Conservation (phyloP, 345 rosid genomes). For the Citrus trifoliata region DNA sequence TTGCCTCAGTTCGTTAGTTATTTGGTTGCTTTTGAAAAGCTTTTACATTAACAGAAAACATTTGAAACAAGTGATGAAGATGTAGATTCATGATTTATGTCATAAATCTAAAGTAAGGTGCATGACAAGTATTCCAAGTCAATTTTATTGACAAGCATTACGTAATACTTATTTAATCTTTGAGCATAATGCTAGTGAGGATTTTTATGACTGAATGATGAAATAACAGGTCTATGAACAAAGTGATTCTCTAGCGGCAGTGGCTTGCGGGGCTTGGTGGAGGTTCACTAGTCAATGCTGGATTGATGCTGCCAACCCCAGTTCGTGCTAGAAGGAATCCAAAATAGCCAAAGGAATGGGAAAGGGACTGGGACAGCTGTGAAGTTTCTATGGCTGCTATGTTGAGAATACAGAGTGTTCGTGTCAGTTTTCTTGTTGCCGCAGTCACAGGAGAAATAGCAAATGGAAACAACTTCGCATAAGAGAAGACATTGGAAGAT, state of each 20-base stretch:
- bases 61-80: neutral
- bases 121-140: neutral
- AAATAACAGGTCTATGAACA: constrained; percentile 17
- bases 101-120: neutral
- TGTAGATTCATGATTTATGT: neutral
- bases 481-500: too few relatives aligned
- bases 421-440: constrained; percentile 31
- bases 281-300: constrained; percentile 41
- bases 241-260: constrained; percentile 34
- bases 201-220: neutral
- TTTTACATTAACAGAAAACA: neutral
- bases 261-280: constrained; percentile 46
- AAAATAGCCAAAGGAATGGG: constrained; percentile 38
- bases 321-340: constrained; percentile 30
- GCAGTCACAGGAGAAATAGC: constrained; percentile 27
- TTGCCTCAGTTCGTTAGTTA: neutral
- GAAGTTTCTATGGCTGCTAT: constrained; percentile 37
- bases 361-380: constrained; percentile 35
- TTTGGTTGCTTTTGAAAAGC: neutral
- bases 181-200: neutral
- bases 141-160: neutral
- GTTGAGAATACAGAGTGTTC: constrained; percentile 30
- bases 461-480: too few relatives aligned
- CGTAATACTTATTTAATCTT: neutral
- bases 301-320: constrained; percentile 28